phyloP scores from a whole-genome alignment of 2,329 filamentous ascomycete genomes.

The Colletotrichum kahawae region DNA sequence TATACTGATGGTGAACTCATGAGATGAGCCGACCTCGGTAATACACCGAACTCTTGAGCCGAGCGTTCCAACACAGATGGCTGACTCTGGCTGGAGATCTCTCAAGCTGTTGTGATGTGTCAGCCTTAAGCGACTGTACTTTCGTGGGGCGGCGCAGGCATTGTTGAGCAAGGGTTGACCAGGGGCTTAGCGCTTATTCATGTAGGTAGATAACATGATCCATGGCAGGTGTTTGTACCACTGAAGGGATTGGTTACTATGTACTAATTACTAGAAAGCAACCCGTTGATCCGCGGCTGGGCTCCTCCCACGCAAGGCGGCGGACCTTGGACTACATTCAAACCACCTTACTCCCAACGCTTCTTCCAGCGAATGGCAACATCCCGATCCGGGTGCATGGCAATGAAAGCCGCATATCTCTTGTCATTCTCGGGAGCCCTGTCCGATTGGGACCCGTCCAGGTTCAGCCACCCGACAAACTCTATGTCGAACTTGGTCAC shows the following conservation, averaged over 20 bases:
- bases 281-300: neutral
- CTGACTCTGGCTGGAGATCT: neutral
- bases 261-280: neutral
- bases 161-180: neutral
- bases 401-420: too few relatives aligned
- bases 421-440: too few relatives aligned
- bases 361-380: neutral
- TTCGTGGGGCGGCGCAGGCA: neutral
- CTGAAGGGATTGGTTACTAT: neutral
- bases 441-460: too few relatives aligned
- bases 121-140: neutral
- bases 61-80: neutral
- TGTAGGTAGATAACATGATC: neutral
- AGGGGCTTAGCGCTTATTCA: neutral
- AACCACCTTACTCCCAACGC: neutral
- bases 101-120: neutral
- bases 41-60: neutral
- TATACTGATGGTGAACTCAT: neutral
- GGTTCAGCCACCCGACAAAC: too few relatives aligned
- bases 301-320: neutral
- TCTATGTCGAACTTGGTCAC: too few relatives aligned
- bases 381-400: neutral
- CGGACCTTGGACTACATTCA: neutral
- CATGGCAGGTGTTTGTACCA: neutral
- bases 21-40: neutral